phyloP scores from a whole-genome alignment of 1,284 basidiomycete species.

The Moesziomyces globuligerus region DNA sequence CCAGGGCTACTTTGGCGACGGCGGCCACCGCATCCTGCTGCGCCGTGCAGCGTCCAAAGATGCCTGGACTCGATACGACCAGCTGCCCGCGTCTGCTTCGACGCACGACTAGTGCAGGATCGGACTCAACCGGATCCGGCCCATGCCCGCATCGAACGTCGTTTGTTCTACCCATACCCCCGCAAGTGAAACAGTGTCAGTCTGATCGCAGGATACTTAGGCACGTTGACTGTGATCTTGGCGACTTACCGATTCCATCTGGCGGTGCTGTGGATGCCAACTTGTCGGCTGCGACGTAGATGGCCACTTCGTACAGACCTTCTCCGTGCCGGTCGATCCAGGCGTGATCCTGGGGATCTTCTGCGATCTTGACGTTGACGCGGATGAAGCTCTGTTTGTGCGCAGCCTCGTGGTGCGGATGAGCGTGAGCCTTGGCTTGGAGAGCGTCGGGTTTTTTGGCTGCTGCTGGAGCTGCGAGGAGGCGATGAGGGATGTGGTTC shows the following conservation, averaged over 20 bases:
- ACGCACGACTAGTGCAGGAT: conserved; percentile 23
- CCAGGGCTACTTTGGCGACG: conserved; percentile 62
- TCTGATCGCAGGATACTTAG: too few relatives aligned
- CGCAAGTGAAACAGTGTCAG: not conserved
- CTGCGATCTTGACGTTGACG: conserved; percentile 38
- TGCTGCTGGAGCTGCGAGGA: conserved; percentile 8
- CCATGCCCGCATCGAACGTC: conserved; percentile 28
- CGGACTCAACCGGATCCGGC: conserved; percentile 29
- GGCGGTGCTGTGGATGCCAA: conserved; percentile 32
- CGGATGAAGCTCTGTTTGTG: conserved; percentile 3
- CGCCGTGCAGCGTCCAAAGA: conserved; percentile 25
- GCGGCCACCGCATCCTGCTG: conserved; percentile 55
- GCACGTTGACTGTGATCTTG: not conserved
- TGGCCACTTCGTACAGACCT: conserved; percentile 48
- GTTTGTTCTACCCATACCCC: conserved; percentile 23
- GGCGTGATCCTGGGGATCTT: conserved; percentile 37
- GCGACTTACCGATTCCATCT: conserved; percentile 43
- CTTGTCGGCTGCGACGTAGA: conserved; percentile 46
- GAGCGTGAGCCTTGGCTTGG: not conserved
- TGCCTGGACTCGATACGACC: conserved; percentile 23
- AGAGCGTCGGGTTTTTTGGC: conserved; percentile 12
- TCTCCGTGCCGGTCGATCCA: conserved; percentile 49
- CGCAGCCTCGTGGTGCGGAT: conserved; percentile 16
- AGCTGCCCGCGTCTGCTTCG: too few relatives aligned
- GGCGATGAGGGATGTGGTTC: conserved; percentile 28